Conservation (phyloP, 2,329 filamentous ascomycete species). For the Scolecobasidium constrictum region DNA sequence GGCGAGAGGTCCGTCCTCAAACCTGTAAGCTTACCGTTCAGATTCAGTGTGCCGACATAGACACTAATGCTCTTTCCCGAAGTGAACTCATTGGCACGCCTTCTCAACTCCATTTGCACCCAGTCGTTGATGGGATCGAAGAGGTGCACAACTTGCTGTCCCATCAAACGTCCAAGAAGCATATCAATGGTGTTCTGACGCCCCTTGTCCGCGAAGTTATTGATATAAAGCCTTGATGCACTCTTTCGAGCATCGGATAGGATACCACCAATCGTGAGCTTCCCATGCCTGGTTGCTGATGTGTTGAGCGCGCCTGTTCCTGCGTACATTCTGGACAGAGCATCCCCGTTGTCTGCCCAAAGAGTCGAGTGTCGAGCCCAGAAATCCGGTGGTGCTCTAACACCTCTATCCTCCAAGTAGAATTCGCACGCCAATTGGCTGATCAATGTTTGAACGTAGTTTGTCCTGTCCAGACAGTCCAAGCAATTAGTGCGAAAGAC, state of each 20-base stretch:
- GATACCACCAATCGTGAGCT: conserved; percentile 88
- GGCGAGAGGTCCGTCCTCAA: conserved; percentile 67
- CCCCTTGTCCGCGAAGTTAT: conserved; percentile 91
- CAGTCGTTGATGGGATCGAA: conserved; percentile 93
- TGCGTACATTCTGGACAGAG: conserved; percentile 87
- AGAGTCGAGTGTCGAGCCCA: conserved; percentile 86
- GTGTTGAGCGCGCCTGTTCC: conserved; percentile 93
- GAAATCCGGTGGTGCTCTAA: conserved; percentile 58
- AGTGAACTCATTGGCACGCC: conserved; percentile 58
- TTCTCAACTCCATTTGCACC: conserved; percentile 62
- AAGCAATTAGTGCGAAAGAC: conserved; percentile 93
- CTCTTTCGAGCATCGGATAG: conserved; percentile 94
- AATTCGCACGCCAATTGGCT: conserved; percentile 85
- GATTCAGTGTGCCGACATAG: conserved; percentile 83
- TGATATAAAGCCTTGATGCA: conserved; percentile 87
- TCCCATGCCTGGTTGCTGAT: conserved; percentile 86
- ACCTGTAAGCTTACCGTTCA: conserved; percentile 78
- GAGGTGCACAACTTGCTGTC: conserved; percentile 72
- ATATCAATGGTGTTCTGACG: conserved; percentile 92
- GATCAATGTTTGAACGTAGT: conserved; percentile 90
- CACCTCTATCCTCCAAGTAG: conserved; percentile 64
- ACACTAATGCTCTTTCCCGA: conserved; percentile 65
- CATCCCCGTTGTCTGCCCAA: conserved; percentile 96
- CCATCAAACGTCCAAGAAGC: conserved; percentile 73
- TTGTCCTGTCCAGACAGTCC: conserved; percentile 91